Percentiles rank a stretch among this genome's conserved stretches.
phyloP scores from a whole-genome alignment of 805 yeast species.

The Hanseniaspora taiwanica region DNA sequence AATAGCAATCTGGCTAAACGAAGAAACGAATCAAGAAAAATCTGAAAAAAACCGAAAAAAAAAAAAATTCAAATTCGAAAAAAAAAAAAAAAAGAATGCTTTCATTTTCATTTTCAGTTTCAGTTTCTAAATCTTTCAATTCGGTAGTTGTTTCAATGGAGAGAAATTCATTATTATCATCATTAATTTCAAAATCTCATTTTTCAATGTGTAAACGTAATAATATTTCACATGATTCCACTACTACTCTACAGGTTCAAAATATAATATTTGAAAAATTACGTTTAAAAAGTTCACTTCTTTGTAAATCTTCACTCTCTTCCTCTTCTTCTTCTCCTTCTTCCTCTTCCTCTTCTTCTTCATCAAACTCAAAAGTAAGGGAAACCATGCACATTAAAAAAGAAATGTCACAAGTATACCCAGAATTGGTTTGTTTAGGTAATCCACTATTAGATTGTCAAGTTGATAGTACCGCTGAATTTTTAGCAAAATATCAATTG shows the following conservation, averaged over 20 bases:
- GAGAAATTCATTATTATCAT: too few relatives aligned
- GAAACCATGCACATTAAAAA: not conserved
- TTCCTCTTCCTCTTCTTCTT: not conserved
- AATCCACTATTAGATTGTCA: slow-evolving; percentile 86
- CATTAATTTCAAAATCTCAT: too few relatives aligned
- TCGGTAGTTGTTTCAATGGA: too few relatives aligned
- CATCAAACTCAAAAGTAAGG: not conserved
- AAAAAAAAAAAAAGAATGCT: not conserved
- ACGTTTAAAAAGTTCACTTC: too few relatives aligned
- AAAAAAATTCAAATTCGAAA: not conserved
- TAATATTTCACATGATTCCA: too few relatives aligned
- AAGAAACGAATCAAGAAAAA: not conserved
- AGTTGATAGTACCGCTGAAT: slow-evolving; percentile 54
- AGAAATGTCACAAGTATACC: not conserved
- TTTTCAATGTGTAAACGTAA: too few relatives aligned
- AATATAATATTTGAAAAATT: too few relatives aligned
- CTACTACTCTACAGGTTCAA: too few relatives aligned
- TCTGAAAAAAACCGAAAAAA: not conserved
- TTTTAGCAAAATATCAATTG: slow-evolving; percentile 66
- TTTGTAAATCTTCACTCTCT: not conserved
- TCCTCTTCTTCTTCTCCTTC: not conserved
- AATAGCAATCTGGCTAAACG: too few relatives aligned
- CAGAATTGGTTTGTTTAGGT: slow-evolving; percentile 62
- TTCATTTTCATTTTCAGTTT: too few relatives aligned
- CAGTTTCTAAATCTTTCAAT: too few relatives aligned